Percentiles rank a stretch among this genome's conserved stretches.
These are phyloP conservation scores for Zygotorulaspora mrakii DNA, from an alignment of 1,139 yeast species.

Conservation along the genomic window DNA sequence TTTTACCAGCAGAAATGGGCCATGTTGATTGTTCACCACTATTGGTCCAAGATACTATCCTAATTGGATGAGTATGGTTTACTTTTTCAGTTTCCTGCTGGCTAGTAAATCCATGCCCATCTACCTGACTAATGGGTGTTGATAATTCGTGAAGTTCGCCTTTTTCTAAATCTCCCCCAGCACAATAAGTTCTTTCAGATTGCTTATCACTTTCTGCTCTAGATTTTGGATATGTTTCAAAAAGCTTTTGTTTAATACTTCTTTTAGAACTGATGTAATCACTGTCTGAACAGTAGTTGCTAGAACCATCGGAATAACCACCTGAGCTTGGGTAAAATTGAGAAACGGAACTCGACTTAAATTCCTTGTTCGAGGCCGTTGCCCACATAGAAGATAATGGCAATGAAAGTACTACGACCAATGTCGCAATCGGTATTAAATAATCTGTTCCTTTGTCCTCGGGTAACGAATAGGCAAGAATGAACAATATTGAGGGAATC, in stretches of 20 bases:
- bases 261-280: conserved; percentile 14
- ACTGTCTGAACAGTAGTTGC: conserved; percentile 19
- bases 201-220: conserved; percentile 6
- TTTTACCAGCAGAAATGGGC: no score
- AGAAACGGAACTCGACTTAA: conserved; percentile 36
- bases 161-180: conserved; percentile 10
- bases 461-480: conserved; percentile 46
- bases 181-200: conserved; percentile 10
- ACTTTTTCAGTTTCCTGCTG: conserved; percentile 15
- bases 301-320: conserved; percentile 17
- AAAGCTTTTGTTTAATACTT: conserved; percentile 11
- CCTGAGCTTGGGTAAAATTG: conserved; percentile 19
- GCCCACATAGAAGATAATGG: conserved; percentile 93
- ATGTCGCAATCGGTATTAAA: conserved; percentile 42
- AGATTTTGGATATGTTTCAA: conserved; percentile 15
- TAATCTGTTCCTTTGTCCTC: conserved; percentile 32
- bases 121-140: conserved; percentile 6
- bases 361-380: conserved; percentile 48
- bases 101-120: neutral
- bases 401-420: conserved; percentile 58
- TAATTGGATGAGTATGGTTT: conserved; percentile 37
- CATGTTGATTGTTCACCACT: conserved; percentile 12
- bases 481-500: conserved; percentile 67
- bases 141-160: conserved; percentile 13
- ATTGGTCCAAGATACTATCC: conserved; percentile 34